Conservation (phyloP, 2,329 filamentous ascomycete species). For the Aspergillus awamori region DNA sequence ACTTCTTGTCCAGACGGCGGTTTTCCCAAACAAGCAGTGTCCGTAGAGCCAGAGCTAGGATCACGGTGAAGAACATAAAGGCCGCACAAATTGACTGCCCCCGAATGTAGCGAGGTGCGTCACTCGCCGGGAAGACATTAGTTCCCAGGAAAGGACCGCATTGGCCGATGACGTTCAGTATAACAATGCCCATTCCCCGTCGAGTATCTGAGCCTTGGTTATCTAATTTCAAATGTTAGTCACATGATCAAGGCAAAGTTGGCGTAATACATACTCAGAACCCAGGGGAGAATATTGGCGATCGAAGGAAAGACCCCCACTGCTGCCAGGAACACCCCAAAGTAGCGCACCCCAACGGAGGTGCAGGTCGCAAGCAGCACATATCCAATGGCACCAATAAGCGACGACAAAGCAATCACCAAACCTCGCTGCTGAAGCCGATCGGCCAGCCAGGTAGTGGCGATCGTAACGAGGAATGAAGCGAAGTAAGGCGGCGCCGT, state of each 20-base stretch:
- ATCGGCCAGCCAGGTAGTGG: slow-evolving; percentile 67
- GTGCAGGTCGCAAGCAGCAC: slow-evolving; percentile 63
- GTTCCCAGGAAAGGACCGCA: slow-evolving; percentile 66
- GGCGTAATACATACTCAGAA: slow-evolving; percentile 50
- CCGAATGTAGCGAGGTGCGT: slow-evolving; percentile 54
- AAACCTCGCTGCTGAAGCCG: slow-evolving; percentile 64
- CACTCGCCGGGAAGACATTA: slow-evolving; percentile 59
- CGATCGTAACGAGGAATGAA: slow-evolving; percentile 65
- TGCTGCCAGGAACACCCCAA: slow-evolving; percentile 58
- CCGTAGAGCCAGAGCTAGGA: slow-evolving; percentile 58
- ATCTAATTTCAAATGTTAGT: slow-evolving; percentile 43
- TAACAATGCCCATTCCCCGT: slow-evolving; percentile 65
- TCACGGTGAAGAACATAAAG: slow-evolving; percentile 63
- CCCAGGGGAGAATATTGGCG: slow-evolving; percentile 71
- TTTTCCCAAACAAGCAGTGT: slow-evolving; percentile 63
- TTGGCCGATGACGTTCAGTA: slow-evolving; percentile 70
- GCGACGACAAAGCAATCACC: slow-evolving; percentile 59
- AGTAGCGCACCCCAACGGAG: slow-evolving; percentile 54
- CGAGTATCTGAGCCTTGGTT: slow-evolving; percentile 71
- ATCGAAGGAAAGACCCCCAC: slow-evolving; percentile 69
- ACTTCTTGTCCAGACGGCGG: slow-evolving; percentile 57
- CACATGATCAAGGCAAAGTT: not conserved
- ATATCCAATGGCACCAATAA: slow-evolving; percentile 65
- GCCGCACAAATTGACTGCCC: slow-evolving; percentile 64
- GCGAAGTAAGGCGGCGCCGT: slow-evolving; percentile 72